Evolutionary conservation across 179 eudicot genomes (phyloP).

Genomic region (Vitellaria paradoxa): DNA sequence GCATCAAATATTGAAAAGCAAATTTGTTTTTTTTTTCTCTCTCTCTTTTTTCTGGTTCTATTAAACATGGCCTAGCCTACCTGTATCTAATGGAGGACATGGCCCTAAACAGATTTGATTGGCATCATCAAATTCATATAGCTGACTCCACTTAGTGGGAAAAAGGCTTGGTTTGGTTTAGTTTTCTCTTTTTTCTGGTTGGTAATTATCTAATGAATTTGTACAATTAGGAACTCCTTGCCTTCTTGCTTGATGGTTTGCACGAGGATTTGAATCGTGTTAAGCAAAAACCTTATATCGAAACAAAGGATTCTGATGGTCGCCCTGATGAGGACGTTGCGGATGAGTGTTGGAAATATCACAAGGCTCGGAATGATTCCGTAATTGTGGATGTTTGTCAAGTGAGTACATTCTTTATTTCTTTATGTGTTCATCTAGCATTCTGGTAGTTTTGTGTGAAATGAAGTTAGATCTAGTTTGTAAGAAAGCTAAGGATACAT

Average conservation of each 20-base stretch:
- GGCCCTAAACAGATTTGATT: no score
- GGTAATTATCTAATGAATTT: conserved; percentile 10
- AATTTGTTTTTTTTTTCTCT: no score
- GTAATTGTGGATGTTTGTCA: conserved; percentile 91
- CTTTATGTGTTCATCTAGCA: not conserved
- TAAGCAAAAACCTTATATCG: conserved; percentile 89
- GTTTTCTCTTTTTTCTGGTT: not conserved
- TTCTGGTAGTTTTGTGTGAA: not conserved
- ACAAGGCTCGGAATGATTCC: conserved; percentile 96
- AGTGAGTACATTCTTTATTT: conserved; percentile 37
- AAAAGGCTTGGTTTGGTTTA: no score
- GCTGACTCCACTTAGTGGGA: no score
- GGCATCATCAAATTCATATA: no score
- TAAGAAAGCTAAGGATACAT: not conserved
- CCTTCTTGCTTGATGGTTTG: conserved; percentile 95
- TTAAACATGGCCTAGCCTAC: no score
- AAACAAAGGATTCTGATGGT: conserved; percentile 81
- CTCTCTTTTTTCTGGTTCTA: not conserved
- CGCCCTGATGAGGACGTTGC: conserved; percentile 94
- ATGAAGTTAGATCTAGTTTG: not conserved
- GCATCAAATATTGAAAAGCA: not conserved
- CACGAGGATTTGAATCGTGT: conserved; percentile 99
- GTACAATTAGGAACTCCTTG: conserved; percentile 84
- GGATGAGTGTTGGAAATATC: conserved; percentile 91
- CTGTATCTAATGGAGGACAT: no score